Conservation (phyloP, 73 alveolate species). For the Diophrys appendiculata region DNA sequence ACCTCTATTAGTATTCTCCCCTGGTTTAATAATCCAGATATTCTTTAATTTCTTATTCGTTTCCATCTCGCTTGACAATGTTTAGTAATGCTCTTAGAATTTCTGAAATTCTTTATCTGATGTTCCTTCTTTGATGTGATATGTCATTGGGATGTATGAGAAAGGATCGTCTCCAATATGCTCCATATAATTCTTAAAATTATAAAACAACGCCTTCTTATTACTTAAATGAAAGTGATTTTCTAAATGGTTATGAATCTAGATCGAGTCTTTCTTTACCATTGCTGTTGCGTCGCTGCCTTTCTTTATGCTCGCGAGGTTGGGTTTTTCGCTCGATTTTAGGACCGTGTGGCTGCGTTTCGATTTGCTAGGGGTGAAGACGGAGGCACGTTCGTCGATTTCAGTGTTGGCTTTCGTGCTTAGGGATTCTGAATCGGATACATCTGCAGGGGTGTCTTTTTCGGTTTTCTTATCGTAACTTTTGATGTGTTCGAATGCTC, state of each 20-base stretch:
- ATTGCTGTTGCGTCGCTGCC: no score
- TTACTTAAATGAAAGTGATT: conserved; percentile 10
- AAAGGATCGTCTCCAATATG: conserved; percentile 16
- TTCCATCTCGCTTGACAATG: not conserved
- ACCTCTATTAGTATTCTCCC: conserved; percentile 91
- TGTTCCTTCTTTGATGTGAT: conserved; percentile 26
- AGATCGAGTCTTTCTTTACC: no score
- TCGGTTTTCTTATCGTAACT: no score
- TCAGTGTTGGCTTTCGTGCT: no score
- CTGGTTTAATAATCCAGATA: conserved; percentile 89
- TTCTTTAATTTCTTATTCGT: conserved; percentile 7
- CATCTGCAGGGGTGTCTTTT: no score
- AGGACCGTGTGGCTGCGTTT: no score
- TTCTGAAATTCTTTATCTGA: not conserved
- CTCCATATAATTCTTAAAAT: conserved; percentile 14
- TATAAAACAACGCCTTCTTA: conserved; percentile 21
- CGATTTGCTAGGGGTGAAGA: no score
- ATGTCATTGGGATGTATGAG: conserved; percentile 16
- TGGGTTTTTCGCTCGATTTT: no score
- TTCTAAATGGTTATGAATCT: conserved; percentile 22
- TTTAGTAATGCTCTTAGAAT: not conserved
- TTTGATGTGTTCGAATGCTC: not conserved
- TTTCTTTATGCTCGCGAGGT: no score
- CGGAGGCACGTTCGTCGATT: no score
- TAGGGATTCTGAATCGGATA: no score